Conservation (phyloP, 345 rosid genomes). For the Trapa bicornis region DNA sequence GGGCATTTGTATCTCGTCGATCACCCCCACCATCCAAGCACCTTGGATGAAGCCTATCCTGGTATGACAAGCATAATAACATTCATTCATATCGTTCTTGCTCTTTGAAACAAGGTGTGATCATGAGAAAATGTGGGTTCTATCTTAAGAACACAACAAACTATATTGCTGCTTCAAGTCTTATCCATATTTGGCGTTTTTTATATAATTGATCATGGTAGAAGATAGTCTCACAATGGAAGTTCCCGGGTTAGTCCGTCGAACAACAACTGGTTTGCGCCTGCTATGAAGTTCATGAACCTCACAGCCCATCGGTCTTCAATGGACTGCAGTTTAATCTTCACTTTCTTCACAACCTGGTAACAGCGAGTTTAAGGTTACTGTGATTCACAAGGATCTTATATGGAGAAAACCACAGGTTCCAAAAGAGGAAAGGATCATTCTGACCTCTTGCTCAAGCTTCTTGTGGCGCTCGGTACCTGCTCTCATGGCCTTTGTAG, state of each 20-base stretch:
- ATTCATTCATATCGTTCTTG: neutral
- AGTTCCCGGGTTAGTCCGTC: conserved; percentile 79
- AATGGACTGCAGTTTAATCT: conserved; percentile 27
- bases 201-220: neutral
- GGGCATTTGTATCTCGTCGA: conserved; percentile 61
- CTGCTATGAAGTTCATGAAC: conserved; percentile 46
- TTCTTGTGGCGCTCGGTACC: conserved; percentile 60
- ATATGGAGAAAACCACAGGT: neutral
- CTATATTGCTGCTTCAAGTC: neutral
- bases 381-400: neutral
- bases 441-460: conserved; percentile 61
- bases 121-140: neutral
- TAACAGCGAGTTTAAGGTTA: conserved; percentile 3
- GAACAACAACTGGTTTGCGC: conserved; percentile 50
- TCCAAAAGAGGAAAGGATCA: neutral
- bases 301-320: conserved; percentile 78
- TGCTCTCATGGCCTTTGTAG: conserved; percentile 54
- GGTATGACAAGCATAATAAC: conserved; percentile 15
- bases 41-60: conserved; percentile 55
- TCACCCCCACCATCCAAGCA: conserved; percentile 57
- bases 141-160: neutral
- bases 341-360: conserved; percentile 43
- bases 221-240: conserved; percentile 42
- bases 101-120: too few species aligned
- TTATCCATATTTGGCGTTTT: neutral